Evolutionary conservation across 768 basidiomycete species (phyloP).

Genomic region (Exsudoporus frostii): DNA sequence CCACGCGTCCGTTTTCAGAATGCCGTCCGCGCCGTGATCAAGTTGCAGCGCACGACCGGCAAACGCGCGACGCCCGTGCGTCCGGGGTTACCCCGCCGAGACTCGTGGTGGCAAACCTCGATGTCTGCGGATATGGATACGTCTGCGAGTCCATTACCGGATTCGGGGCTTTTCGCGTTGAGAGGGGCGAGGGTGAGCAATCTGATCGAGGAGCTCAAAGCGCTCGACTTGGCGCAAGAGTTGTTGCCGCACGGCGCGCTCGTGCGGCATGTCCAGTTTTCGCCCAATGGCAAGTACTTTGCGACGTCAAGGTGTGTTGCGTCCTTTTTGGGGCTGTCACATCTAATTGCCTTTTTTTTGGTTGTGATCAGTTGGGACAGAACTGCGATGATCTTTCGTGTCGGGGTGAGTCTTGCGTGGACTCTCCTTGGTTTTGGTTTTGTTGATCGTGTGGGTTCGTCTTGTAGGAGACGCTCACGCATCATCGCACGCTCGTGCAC

Average conservation of each 20-base stretch:
- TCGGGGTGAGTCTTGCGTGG: slow-evolving; percentile 34
- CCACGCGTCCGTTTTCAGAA: slow-evolving; percentile 36
- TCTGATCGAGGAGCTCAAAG: slow-evolving; percentile 40
- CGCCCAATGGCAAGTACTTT: slow-evolving; percentile 50
- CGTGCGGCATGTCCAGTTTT: slow-evolving; percentile 54
- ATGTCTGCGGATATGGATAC: neutral
- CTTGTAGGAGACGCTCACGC: slow-evolving; percentile 38
- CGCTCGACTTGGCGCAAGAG: slow-evolving; percentile 37
- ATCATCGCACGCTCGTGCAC: slow-evolving; percentile 46
- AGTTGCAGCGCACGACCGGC: slow-evolving; percentile 32
- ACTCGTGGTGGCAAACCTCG: slow-evolving; percentile 28
- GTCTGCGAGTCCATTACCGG: slow-evolving; percentile 17
- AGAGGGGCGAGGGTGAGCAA: slow-evolving; percentile 38
- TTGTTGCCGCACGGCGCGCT: slow-evolving; percentile 44
- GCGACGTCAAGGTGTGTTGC: slow-evolving; percentile 47
- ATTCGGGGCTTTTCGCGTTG: slow-evolving; percentile 23
- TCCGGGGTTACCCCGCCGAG: slow-evolving; percentile 24
- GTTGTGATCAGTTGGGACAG: slow-evolving; percentile 42
- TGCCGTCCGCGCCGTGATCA: slow-evolving; percentile 43
- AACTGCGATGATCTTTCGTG: slow-evolving; percentile 45
- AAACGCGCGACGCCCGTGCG: slow-evolving; percentile 20
- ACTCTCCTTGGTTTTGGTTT: neutral
- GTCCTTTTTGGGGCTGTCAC: neutral
- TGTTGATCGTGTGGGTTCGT: neutral
- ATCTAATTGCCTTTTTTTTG: neutral